These are phyloP conservation scores for Trametes versicolor DNA, from an alignment of 1,284 basidiomycete genomes.

Conservation along the genomic window DNA sequence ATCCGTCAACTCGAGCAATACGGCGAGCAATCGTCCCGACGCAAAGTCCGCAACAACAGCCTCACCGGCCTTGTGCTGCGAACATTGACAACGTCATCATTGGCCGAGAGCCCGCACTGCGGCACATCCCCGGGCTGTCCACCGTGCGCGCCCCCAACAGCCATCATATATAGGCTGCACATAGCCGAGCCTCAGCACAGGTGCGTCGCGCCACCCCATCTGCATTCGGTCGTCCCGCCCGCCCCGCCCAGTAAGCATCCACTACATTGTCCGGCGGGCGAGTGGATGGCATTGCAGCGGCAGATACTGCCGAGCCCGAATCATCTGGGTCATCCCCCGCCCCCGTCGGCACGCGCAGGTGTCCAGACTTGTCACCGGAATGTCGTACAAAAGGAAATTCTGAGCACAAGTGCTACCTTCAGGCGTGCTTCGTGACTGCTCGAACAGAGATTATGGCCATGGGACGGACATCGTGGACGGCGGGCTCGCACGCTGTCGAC, in stretches of 20 bases:
- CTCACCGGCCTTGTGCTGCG: too few species aligned
- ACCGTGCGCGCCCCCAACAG: slow-evolving; percentile 3
- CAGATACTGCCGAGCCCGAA: not conserved
- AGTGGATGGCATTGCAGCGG: too few species aligned
- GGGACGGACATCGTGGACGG: too few species aligned
- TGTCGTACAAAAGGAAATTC: not conserved
- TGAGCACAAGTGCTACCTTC: not conserved
- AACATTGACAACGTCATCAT: too few species aligned
- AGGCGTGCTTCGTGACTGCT: not conserved
- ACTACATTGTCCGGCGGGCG: too few species aligned
- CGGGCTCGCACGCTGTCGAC: not conserved
- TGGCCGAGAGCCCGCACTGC: too few species aligned
- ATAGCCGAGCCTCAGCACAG: slow-evolving; percentile 8
- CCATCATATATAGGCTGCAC: slow-evolving; percentile 7
- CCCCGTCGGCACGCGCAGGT: not conserved
- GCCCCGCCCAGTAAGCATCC: not conserved
- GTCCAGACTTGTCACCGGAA: not conserved
- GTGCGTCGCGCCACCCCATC: slow-evolving; percentile 7
- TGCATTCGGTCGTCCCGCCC: not conserved
- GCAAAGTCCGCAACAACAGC: too few species aligned
- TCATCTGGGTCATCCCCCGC: not conserved
- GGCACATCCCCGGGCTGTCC: not conserved
- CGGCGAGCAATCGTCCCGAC: too few species aligned
- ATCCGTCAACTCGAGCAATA: too few species aligned
- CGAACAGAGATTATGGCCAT: not conserved